Percentiles rank a stretch among this genome's conserved stretches.
phyloP scores from a whole-genome alignment of 495 filamentous ascomycete species.

The Hypoxylon fragiforme region DNA sequence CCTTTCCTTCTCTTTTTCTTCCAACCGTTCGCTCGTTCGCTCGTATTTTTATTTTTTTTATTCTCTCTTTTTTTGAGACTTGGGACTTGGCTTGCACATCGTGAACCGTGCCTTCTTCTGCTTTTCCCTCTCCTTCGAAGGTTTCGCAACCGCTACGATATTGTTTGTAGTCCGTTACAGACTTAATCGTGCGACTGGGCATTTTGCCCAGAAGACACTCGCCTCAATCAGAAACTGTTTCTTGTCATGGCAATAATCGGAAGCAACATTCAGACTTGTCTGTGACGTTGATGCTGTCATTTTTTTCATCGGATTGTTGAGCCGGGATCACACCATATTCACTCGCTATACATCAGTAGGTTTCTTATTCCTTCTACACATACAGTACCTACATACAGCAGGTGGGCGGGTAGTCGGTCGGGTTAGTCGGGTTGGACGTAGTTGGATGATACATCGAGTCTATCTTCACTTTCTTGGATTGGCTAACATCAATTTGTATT shows the following conservation, averaged over 20 bases:
- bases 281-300: conserved; percentile 24
- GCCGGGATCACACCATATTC: conserved; percentile 15
- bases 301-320: conserved; percentile 15
- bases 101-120: conserved; percentile 28
- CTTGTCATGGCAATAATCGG: conserved; percentile 33
- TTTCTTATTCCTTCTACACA: not conserved
- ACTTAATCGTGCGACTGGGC: conserved; percentile 8
- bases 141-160: conserved; percentile 20
- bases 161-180: conserved; percentile 14
- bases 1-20: conserved; percentile 16
- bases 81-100: conserved; percentile 19
- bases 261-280: conserved; percentile 23
- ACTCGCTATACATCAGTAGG: conserved; percentile 14
- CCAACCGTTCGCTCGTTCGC: conserved; percentile 19
- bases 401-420: not conserved
- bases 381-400: too few species aligned
- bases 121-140: conserved; percentile 25
- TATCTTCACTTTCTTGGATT: not conserved
- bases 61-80: conserved; percentile 13
- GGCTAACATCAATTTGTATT: conserved; percentile 8
- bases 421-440: conserved; percentile 3
- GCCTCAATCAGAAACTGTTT: conserved; percentile 17
- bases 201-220: conserved; percentile 1
- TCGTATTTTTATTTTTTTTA: conserved; percentile 21
- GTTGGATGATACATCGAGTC: not conserved